phyloP scores from a whole-genome alignment of 805 yeast species.

The Candida taoyuanica region DNA sequence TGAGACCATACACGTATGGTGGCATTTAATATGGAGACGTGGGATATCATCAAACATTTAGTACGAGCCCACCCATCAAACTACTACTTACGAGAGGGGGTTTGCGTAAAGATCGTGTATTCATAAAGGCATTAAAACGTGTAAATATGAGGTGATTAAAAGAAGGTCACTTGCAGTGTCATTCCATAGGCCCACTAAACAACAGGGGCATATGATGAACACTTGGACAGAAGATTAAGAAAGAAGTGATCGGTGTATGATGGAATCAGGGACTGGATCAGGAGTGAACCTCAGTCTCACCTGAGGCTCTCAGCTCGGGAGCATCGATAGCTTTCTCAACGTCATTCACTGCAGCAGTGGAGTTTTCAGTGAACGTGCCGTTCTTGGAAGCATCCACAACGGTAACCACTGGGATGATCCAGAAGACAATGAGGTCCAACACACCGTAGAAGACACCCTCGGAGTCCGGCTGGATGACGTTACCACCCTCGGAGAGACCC shows the following conservation, averaged over 20 bases:
- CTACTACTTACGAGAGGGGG: no score
- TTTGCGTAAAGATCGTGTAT: no score
- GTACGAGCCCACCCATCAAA: no score
- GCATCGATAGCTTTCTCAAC: conserved; percentile 17
- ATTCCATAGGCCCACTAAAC: no score
- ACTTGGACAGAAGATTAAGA: background rate
- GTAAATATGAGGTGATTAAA: no score
- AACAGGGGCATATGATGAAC: no score
- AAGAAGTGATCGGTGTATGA: background rate
- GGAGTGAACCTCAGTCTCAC: conserved; percentile 30
- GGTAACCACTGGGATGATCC: conserved; percentile 35
- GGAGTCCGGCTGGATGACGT: conserved; percentile 47
- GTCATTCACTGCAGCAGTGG: conserved; percentile 10
- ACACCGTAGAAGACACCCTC: conserved; percentile 52
- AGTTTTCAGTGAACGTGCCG: conserved; percentile 15
- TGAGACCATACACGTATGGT: no score
- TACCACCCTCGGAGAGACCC: conserved; percentile 56
- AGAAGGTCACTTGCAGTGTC: no score
- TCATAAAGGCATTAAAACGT: no score
- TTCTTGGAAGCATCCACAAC: conserved; percentile 19
- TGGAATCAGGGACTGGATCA: background rate
- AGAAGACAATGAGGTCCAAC: conserved; percentile 42
- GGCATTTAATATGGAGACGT: no score
- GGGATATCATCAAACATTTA: no score
- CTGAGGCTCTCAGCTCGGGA: conserved; percentile 29